Percentiles rank a stretch among this genome's conserved stretches.
phyloP scores from a whole-genome alignment of 768 basidiomycete species.

The Xanthoconium stramineum region DNA sequence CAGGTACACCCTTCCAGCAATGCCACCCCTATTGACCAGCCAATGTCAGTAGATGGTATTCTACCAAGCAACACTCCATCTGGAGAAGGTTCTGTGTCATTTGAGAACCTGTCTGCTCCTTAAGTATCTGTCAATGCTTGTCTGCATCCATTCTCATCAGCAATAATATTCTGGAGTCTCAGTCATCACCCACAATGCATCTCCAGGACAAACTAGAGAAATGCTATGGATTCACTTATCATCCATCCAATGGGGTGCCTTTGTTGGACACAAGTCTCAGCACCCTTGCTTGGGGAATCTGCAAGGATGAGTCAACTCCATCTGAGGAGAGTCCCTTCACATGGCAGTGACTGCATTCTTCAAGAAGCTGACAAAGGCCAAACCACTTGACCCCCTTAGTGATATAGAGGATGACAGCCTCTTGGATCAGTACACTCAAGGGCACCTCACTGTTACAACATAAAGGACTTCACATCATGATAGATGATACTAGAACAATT shows the following conservation, averaged over 20 bases:
- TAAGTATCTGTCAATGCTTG: not conserved
- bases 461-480: not conserved
- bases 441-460: not conserved
- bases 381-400: not conserved
- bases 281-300: not conserved
- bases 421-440: not conserved
- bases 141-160: not conserved
- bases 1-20: not conserved
- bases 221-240: not conserved
- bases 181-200: not conserved
- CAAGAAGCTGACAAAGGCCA: not conserved
- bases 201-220: not conserved
- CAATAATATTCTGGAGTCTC: not conserved
- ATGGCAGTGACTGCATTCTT: not conserved
- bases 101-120: not conserved
- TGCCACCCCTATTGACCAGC: not conserved
- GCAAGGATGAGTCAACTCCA: not conserved
- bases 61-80: not conserved
- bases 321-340: not conserved
- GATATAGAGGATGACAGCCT: not conserved
- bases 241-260: not conserved
- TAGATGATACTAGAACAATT: not conserved
- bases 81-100: not conserved
- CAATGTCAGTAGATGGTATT: not conserved
- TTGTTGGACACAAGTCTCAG: not conserved